phyloP scores from a whole-genome alignment of 1,284 basidiomycete genomes.

The Ustilago crameri region DNA sequence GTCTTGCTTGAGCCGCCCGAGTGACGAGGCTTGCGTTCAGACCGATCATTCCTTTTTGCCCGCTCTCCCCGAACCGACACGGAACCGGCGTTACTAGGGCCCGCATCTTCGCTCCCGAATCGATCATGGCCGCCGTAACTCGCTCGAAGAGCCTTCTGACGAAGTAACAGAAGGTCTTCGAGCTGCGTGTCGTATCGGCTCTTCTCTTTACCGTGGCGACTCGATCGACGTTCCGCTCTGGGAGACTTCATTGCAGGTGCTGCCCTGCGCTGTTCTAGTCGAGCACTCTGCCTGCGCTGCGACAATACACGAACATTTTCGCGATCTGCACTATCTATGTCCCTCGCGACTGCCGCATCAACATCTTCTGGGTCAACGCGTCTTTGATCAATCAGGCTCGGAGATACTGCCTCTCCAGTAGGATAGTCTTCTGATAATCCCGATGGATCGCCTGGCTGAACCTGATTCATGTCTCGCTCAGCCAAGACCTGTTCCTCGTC shows the following conservation, averaged over 20 bases:
- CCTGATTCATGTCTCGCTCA: not conserved
- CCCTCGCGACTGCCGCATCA: too few species aligned
- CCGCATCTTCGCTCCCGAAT: constrained; percentile 4
- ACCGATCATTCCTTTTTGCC: not conserved
- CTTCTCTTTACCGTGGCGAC: not conserved
- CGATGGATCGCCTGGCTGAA: too few species aligned
- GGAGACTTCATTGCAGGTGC: too few species aligned
- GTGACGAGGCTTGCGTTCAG: constrained; percentile 1
- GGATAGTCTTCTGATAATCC: too few species aligned
- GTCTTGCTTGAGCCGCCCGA: constrained; percentile 8
- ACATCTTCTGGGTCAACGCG: too few species aligned
- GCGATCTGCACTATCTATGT: too few species aligned
- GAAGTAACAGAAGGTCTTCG: constrained; percentile 24
- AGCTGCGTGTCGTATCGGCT: constrained; percentile 28
- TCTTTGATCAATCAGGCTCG: too few species aligned
- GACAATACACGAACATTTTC: too few species aligned
- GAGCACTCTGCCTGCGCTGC: too few species aligned
- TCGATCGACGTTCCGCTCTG: not conserved
- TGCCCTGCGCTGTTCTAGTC: too few species aligned
- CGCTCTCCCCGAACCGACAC: constrained; percentile 1
- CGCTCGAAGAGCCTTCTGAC: constrained; percentile 13
- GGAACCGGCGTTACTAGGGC: not conserved
- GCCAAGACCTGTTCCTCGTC: not conserved
- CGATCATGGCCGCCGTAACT: constrained; percentile 7
- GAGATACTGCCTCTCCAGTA: too few species aligned